Evolutionary conservation across 495 filamentous ascomycete genomes (phyloP), one percentile per base, ranked within the genome.

Genomic region (Lasiosphaeris hirsuta): DNA sequence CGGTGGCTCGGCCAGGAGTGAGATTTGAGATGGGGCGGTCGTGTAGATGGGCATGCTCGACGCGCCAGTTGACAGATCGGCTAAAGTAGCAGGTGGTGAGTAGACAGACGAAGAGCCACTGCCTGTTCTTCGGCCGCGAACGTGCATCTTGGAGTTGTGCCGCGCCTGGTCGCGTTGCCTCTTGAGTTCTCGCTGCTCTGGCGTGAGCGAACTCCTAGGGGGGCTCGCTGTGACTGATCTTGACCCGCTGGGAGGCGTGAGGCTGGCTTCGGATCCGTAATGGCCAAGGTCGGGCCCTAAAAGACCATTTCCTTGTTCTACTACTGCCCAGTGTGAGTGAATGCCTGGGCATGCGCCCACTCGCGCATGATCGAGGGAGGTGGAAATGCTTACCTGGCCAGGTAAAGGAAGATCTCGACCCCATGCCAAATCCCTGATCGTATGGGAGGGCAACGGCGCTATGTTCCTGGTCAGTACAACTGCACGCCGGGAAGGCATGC

Each of bases 141-240:
- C 61, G 1, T 74, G 65, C 34, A 74, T 53, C 61, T 77, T 78
- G 37, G 70, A 69, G 50, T 70, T 69, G 45, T 73, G 70, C 19
- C 77, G 68, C 35, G 69, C 74, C 49, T 76, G 76, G 53, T 79
- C 76, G 41, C 70, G 67, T 54, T 80, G 77, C 42, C 74, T 71
- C 62, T 78, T 80, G 4, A 79, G 61, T 50, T 77, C 75, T 44
- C 77, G 69, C 59, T 79, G 76, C 59, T 79, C 76, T 4, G 75
- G 65, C 7, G 74, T 78, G 42, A 80, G 66, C 10, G 65, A 66
- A 51, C 62, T 69, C 50, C 75, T 67, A 3, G 77, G 75, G 4
- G 76, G 75, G 69, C 77, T 79, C 23, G 71, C 71, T 33, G 74
- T 79, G 42, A 73, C 68, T 7, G 76, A 79, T 58, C 75, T 65